Base-by-base conservation (phyloP, 768 basidiomycete genomes). In the Mycena vitilis region DNA sequence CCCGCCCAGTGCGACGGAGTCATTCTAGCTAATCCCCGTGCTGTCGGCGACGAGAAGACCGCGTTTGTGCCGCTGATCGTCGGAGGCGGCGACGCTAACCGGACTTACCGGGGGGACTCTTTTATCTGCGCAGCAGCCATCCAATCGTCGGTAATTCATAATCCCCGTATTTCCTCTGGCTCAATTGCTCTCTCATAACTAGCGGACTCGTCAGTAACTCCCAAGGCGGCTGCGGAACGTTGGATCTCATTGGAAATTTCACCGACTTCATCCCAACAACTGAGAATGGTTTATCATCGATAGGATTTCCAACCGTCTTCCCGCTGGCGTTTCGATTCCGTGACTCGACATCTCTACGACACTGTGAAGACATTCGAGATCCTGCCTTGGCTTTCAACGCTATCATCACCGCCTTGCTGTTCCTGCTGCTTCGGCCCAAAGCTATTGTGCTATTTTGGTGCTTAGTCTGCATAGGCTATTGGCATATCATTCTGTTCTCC, bases 111-210 rank as follows among this genome's bases (percentile, higher is more conserved):
- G 74, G 93, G 89, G 2, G 95, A 96, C 76, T 89, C 85, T 63
- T 96, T 95, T 76, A 87, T 95, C 44, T 96, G 95, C 76, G 88
- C 93, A 48, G 89, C 95, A 48, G 95, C 93, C 47, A 83, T 90
- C 47, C 94, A 95, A 81, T 88, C 89, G 90, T 95, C 78, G 87
- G 85, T 16, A 60, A 63, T 61, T 40, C 47, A 18, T 52, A 37
- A 60, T 69, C 40, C 9, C 36, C 54, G n/a, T 22, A 68, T 53
- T 40, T 63, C 52, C 23, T 25, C 55, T 40, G 61, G 59, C 63
- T 75, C 20, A 23, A 47, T 16, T 38, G 74, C 30, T 54, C 47
- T 60, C 30, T 57, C 51, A 45, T 16, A 45, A 70, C 59, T 73
- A 94, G 93, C 47, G 92, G 93, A 25, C 70, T 92, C 38, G 83